Evolutionary conservation across 345 rosid species (phyloP).

Genomic region (Zanthoxylum bungeanum): DNA sequence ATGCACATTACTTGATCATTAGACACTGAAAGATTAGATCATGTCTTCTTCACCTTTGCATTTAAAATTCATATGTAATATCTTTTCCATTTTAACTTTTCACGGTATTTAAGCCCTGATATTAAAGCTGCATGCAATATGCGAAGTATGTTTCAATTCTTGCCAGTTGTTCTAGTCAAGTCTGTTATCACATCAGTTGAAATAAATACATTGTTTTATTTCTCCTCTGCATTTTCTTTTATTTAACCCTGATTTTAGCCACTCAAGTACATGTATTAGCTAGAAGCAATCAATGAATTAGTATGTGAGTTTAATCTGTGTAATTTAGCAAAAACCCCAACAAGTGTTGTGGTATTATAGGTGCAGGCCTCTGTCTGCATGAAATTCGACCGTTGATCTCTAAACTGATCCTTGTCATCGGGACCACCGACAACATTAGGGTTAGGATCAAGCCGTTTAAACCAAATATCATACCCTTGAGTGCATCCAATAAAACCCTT

Average conservation of each 20-base stretch:
- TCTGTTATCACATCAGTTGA: neutral
- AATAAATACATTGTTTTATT: neutral
- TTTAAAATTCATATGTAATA: neutral
- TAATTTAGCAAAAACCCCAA: constrained; percentile 52
- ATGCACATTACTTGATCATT: neutral
- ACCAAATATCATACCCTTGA: constrained; percentile 60
- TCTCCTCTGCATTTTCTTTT: neutral
- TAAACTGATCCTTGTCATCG: constrained; percentile 37
- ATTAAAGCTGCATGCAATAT: neutral
- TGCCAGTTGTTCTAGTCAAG: neutral
- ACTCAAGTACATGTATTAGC: constrained; percentile 6
- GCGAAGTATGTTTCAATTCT: neutral
- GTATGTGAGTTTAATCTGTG: constrained; percentile 2
- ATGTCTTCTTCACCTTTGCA: neutral
- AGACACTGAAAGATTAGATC: neutral
- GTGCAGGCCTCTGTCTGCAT: constrained; percentile 64
- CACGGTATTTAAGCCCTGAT: neutral
- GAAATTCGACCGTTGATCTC: constrained; percentile 42
- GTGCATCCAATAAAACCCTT: constrained; percentile 65
- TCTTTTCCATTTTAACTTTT: neutral
- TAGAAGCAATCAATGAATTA: constrained; percentile 1
- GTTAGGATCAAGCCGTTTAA: constrained; percentile 31
- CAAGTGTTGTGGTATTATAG: constrained; percentile 52
- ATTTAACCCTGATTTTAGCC: neutral
- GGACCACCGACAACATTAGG: constrained; percentile 71